phyloP scores from a whole-genome alignment of 2,329 filamentous ascomycete genomes.

The Aspergillus clavatus region DNA sequence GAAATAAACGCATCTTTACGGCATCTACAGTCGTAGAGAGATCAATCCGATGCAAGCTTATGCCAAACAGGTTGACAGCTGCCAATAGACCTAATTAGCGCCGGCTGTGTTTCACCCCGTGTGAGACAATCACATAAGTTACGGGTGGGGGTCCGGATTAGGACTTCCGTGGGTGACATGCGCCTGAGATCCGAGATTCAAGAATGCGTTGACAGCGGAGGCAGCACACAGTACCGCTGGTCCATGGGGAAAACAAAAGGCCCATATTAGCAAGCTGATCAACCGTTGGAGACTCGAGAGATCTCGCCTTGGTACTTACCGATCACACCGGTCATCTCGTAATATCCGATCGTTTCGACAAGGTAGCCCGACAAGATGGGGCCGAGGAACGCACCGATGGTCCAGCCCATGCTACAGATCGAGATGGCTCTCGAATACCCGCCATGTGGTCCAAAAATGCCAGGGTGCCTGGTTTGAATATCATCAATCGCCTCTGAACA shows the following conservation, averaged over 20 bases:
- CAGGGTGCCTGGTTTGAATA: conserved; percentile 16
- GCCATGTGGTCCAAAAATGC: conserved; percentile 24
- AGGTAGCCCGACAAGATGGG: conserved; percentile 19
- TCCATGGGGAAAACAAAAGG: not conserved
- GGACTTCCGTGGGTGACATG: not conserved
- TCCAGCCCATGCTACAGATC: conserved; percentile 23
- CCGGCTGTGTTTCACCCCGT: not conserved
- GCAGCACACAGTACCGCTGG: conserved; percentile 16
- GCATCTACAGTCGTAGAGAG: too few relatives aligned
- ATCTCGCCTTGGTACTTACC: conserved; percentile 10
- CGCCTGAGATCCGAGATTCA: not conserved
- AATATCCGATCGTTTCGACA: conserved; percentile 18
- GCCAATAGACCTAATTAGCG: too few relatives aligned
- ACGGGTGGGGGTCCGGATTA: conserved; percentile 3
- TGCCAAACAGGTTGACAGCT: too few relatives aligned
- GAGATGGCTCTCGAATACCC: conserved; percentile 24
- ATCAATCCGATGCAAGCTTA: too few relatives aligned
- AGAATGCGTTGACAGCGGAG: conserved; percentile 8
- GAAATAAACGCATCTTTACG: too few relatives aligned
- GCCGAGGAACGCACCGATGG: conserved; percentile 19
- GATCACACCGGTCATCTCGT: conserved; percentile 18
- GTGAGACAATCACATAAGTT: not conserved
- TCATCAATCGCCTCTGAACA: conserved; percentile 18
- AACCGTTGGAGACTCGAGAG: not conserved
- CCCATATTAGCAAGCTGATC: not conserved